Percentiles rank a stretch among this genome's conserved stretches.
These are phyloP conservation scores for Microsporum canis DNA, from an alignment of 2,329 filamentous ascomycete species.

Conservation along the genomic window DNA sequence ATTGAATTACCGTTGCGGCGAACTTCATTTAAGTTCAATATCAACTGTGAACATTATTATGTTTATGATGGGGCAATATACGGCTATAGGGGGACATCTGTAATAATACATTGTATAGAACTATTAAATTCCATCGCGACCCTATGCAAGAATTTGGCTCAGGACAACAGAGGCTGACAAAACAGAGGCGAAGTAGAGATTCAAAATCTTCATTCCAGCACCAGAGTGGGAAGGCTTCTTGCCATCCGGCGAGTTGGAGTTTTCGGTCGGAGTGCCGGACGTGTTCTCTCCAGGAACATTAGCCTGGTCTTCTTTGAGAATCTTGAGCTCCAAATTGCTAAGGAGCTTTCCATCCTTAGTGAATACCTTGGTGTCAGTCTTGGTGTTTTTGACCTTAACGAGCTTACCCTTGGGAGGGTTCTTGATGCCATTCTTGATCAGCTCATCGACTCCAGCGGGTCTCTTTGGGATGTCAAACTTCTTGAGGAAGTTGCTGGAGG, in stretches of 20 bases:
- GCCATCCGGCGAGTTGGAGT: background rate
- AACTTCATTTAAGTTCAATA: too few relatives aligned
- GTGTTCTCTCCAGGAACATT: slow-evolving; percentile 45
- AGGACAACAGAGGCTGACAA: background rate
- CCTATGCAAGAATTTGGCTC: background rate
- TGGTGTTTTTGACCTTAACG: slow-evolving; percentile 46
- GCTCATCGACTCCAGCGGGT: slow-evolving; percentile 54
- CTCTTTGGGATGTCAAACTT: slow-evolving; percentile 66
- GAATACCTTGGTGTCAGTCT: slow-evolving; percentile 48
- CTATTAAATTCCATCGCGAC: background rate
- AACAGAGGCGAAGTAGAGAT: background rate
- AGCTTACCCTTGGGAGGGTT: slow-evolving; percentile 55
- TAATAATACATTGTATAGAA: background rate
- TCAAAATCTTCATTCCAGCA: slow-evolving; percentile 1
- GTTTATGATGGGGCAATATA: too few relatives aligned
- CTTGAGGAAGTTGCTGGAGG: slow-evolving; percentile 52
- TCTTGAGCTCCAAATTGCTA: slow-evolving; percentile 49
- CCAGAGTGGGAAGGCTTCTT: background rate
- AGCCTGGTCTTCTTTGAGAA: slow-evolving; percentile 40
- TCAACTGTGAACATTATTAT: too few relatives aligned
- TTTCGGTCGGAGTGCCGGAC: slow-evolving; percentile 13
- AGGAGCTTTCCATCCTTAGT: slow-evolving; percentile 47
- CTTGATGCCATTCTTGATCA: slow-evolving; percentile 66
- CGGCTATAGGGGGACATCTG: too few relatives aligned
- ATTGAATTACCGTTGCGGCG: too few relatives aligned